Evolutionary conservation across 768 basidiomycete species (phyloP).

Genomic region (Fomitopsis serialis): DNA sequence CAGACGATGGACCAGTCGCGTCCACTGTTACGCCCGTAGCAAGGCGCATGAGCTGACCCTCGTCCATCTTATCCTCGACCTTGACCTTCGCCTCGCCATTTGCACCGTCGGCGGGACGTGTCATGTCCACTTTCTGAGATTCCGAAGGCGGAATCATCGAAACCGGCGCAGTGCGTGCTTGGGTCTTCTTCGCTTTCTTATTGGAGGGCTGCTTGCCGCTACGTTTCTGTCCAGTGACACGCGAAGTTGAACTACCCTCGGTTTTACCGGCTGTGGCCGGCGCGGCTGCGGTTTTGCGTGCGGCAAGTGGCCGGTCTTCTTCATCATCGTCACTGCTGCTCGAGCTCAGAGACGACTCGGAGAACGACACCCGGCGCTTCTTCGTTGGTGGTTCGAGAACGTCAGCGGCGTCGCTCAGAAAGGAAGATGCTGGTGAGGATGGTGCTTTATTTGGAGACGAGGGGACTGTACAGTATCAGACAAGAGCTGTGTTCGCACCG

Average conservation of each 20-base stretch:
- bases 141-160: slow-evolving; percentile 37
- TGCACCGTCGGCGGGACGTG: slow-evolving; percentile 35
- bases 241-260: slow-evolving; percentile 8
- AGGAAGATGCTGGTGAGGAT: slow-evolving; percentile 28
- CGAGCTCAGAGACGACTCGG: slow-evolving; percentile 24
- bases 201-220: slow-evolving; percentile 52
- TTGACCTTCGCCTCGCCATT: slow-evolving; percentile 52
- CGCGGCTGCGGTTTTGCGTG: slow-evolving; percentile 1
- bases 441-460: slow-evolving; percentile 23
- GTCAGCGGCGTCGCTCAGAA: slow-evolving; percentile 19
- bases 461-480: slow-evolving; percentile 4
- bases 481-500: not conserved
- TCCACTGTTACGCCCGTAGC: slow-evolving; percentile 81
- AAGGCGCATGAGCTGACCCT: slow-evolving; percentile 67
- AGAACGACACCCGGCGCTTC: slow-evolving; percentile 23
- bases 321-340: slow-evolving; percentile 14
- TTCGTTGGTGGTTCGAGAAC: slow-evolving; percentile 20
- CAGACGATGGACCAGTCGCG: slow-evolving; percentile 40
- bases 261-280: not conserved
- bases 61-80: slow-evolving; percentile 76
- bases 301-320: slow-evolving; percentile 20
- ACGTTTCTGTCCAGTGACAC: slow-evolving; percentile 33
- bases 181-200: slow-evolving; percentile 58
- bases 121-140: slow-evolving; percentile 32
- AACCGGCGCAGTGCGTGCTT: slow-evolving; percentile 50